Evolutionary conservation across 78 protist genomes (phyloP), one percentile per base, ranked within the genome.

Genomic region (Dictyostelium purpureum): DNA sequence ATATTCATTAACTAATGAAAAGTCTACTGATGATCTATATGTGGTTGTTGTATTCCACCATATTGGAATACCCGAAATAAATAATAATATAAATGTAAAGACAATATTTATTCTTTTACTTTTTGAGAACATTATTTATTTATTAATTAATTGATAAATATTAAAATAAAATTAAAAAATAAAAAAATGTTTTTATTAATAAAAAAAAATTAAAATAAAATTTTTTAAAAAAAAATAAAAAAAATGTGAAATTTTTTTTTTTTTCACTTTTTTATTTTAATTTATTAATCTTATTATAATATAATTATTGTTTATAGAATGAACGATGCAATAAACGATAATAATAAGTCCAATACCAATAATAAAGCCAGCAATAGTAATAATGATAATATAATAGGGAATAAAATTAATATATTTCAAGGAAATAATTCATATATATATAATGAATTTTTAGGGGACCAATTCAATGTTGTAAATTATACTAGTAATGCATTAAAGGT

Each of bases 31-130:
- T 45, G 92, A 85, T 61, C 92, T 70, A 74, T 85, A 85, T 12
- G 92, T 85, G 6, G 80, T 85, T 40, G 92, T 85, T 2, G 92
- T 85, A 21, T 85, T 12, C 92, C 92, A 85, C 92, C 92, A 85
- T 35, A 85, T 66, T 5, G 92, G 92, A 61, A 85, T 73, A 45
- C 92, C 92, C 0, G 77, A 14, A 24, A 59, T n/a, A 61, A 85
- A 85, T 47, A 73, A 59, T n/a, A 85, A 6, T 4, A 85, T 47
- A 73, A 85, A 85, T 38, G 82, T 38, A 16, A 33, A 12, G 24
- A 85, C 92, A 43, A 85, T 85, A 37, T 79, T 35, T 10, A 85
- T 65, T 73, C 92, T 85, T 73, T 85, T 85, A 33, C 71, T 63
- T 31, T 63, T 63, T 2, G 43, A 28, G 18, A 63, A 63, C 71